phyloP scores from a whole-genome alignment of 2,329 filamentous ascomycete genomes.

The Podosphaera leucotricha region DNA sequence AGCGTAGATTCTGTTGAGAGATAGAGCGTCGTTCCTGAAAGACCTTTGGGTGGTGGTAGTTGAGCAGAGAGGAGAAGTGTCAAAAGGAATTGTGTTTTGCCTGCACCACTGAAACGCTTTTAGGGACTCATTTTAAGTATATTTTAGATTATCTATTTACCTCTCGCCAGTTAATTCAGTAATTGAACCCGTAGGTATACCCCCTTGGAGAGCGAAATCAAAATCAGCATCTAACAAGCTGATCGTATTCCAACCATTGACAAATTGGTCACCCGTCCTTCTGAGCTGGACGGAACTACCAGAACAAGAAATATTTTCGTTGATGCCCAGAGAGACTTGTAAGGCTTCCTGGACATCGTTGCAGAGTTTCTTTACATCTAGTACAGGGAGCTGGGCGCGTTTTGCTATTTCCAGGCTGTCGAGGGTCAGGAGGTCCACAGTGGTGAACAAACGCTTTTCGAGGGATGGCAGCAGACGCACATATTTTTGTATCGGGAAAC shows the following conservation, averaged over 20 bases:
- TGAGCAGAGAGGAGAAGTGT: constrained; percentile 67
- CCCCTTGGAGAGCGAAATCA: constrained; percentile 50
- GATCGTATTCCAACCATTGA: constrained; percentile 31
- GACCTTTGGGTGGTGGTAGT: constrained; percentile 47
- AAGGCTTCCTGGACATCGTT: constrained; percentile 42
- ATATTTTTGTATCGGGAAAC: constrained; percentile 49
- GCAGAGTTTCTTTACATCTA: constrained; percentile 54
- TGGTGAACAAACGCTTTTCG: constrained; percentile 55
- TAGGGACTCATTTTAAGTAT: neutral
- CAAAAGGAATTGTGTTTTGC: constrained; percentile 86
- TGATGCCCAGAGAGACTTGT: constrained; percentile 27
- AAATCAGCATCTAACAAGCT: constrained; percentile 58
- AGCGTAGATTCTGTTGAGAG: constrained; percentile 80
- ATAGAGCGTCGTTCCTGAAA: constrained; percentile 60
- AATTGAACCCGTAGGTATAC: constrained; percentile 57
- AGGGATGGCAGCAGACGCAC: constrained; percentile 55
- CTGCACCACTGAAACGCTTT: constrained; percentile 39
- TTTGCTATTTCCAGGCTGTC: constrained; percentile 66
- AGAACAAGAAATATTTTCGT: constrained; percentile 2
- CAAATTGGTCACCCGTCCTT: constrained; percentile 17
- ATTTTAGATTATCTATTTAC: constrained; percentile 17
- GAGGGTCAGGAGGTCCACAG: constrained; percentile 64
- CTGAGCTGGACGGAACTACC: constrained; percentile 8
- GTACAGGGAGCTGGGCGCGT: constrained; percentile 57
- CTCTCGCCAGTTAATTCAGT: constrained; percentile 86